A percentile compares a stretch with the other conserved stretches of the same genome.
These are phyloP conservation scores for Chiua virens DNA, from an alignment of 768 basidiomycete species.

Conservation along the genomic window DNA sequence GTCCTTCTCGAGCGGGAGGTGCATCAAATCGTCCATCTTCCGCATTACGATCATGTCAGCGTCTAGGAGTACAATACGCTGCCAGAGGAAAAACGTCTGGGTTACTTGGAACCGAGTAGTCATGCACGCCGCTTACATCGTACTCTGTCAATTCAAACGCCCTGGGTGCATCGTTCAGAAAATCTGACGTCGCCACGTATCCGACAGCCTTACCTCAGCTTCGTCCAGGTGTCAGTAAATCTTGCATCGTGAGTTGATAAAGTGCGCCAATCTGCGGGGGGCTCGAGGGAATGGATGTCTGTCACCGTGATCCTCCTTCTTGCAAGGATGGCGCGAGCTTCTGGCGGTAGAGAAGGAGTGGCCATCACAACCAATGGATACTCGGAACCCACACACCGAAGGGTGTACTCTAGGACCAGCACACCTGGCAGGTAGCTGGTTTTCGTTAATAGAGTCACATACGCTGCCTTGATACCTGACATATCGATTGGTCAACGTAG, in stretches of 20 bases:
- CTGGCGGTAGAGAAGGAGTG: conserved; percentile 54
- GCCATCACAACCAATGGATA: conserved; percentile 84
- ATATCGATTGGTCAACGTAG: conserved; percentile 18
- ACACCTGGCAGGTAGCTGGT: conserved; percentile 55
- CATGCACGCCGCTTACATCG: conserved; percentile 45
- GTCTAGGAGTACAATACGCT: conserved; percentile 83
- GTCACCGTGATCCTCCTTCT: conserved; percentile 52
- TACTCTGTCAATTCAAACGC: conserved; percentile 69
- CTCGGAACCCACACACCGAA: conserved; percentile 52
- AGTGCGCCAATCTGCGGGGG: conserved; percentile 40
- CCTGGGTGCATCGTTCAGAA: conserved; percentile 17
- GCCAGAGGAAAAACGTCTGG: conserved; percentile 4
- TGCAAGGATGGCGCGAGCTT: conserved; percentile 50
- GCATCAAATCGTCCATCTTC: conserved; percentile 81
- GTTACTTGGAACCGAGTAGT: not conserved
- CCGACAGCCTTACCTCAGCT: conserved; percentile 42
- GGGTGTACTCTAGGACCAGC: conserved; percentile 52
- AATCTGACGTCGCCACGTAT: conserved; percentile 21
- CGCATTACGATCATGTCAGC: conserved; percentile 82
- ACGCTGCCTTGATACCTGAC: conserved; percentile 49
- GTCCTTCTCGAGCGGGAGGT: conserved; percentile 52
- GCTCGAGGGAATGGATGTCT: conserved; percentile 61
- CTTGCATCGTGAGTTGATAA: conserved; percentile 42
- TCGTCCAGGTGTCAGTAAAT: conserved; percentile 68
- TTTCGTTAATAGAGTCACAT: conserved; percentile 77